phyloP scores from a whole-genome alignment of 1,139 yeast genomes.

The Blastobotrys persicus region DNA sequence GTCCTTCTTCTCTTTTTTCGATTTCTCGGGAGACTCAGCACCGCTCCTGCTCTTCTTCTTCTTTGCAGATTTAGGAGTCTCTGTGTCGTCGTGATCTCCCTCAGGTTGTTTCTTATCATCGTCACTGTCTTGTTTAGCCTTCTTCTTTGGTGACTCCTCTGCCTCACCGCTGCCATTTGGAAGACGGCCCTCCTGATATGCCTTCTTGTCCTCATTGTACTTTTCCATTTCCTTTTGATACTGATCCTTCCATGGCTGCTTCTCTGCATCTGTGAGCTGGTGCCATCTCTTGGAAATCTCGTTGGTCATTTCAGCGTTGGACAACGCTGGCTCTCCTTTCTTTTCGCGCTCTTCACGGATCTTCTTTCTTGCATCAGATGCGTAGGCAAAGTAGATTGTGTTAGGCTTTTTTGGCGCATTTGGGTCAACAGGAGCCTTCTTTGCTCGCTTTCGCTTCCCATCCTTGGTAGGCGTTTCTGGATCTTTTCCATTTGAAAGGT shows the following conservation, averaged over 20 bases:
- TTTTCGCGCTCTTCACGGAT: slow-evolving; percentile 63
- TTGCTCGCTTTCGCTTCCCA: slow-evolving; percentile 53
- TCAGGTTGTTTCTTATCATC: slow-evolving; percentile 15
- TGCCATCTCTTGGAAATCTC: slow-evolving; percentile 80
- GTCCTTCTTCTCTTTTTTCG: slow-evolving; percentile 24
- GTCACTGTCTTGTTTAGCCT: slow-evolving; percentile 16
- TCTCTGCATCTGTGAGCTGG: slow-evolving; percentile 61
- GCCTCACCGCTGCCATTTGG: slow-evolving; percentile 30
- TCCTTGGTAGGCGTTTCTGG: not conserved
- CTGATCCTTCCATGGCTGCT: slow-evolving; percentile 71
- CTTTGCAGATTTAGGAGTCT: slow-evolving; percentile 8
- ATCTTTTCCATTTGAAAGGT: slow-evolving; percentile 4
- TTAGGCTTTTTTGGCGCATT: slow-evolving; percentile 58
- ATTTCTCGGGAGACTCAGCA: slow-evolving; percentile 17
- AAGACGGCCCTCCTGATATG: slow-evolving; percentile 46
- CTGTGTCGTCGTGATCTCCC: slow-evolving; percentile 21
- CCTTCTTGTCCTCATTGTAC: slow-evolving; percentile 63
- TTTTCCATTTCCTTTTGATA: slow-evolving; percentile 62
- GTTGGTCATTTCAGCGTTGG: slow-evolving; percentile 74
- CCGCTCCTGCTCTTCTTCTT: slow-evolving; percentile 8
- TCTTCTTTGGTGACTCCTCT: slow-evolving; percentile 13
- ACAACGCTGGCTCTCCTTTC: slow-evolving; percentile 58
- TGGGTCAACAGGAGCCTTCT: slow-evolving; percentile 43
- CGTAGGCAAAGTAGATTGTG: slow-evolving; percentile 81
- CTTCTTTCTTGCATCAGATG: slow-evolving; percentile 38